Evolutionary conservation across 192 early-diverging fungal genomes (phyloP), one percentile per base, ranked within the genome.

Genomic region (Radiomyces spectabilis): DNA sequence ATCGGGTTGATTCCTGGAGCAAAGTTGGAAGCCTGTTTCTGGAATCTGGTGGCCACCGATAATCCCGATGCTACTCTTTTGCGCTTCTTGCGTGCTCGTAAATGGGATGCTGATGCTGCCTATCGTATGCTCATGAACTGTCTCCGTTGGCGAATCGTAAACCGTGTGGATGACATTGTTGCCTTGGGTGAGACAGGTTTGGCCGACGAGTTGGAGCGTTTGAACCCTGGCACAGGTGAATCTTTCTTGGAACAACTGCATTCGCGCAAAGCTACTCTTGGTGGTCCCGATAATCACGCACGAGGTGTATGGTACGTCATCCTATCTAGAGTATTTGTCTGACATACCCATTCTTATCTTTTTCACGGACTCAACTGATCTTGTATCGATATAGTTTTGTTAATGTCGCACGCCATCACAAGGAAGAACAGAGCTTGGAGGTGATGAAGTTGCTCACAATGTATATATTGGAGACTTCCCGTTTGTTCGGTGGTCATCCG

Each of bases 81-180:
- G 31, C 77, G 92, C 15, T 94, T 90, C 65, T 65, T 94, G 42
- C 78, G 92, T 26, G 93, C 92, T 16, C 78, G 93, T 44, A 95
- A 95, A 54, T 96, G 91, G 90, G 78, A 92, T 49, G 73, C 87
- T 2, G 64, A 82, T 32, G 83, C 83, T 37, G 87, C 91, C 0
- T 63, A 86, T 5, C 69, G 57, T 4, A 92, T 94, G 92, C 44
- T 86, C 13, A 52, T 85, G 22, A 64, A 76, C 22, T 74, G 81
- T 10, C 63, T 94, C 54, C 73, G 78, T 39, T 96, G 93, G 93
- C 68, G 90, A 22, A 29, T 82, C 6, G 76, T 81, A 37, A 56
- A 62, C 44, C 63, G 65, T 19, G 63, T 75, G 1, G 73, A 75
- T 33, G 76, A 78, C 7, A 61, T 78, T 18, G 46, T 73, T 16